These are phyloP conservation scores for Agaricales sp. DNA, from an alignment of 1,284 basidiomycete genomes.

Conservation along the genomic window DNA sequence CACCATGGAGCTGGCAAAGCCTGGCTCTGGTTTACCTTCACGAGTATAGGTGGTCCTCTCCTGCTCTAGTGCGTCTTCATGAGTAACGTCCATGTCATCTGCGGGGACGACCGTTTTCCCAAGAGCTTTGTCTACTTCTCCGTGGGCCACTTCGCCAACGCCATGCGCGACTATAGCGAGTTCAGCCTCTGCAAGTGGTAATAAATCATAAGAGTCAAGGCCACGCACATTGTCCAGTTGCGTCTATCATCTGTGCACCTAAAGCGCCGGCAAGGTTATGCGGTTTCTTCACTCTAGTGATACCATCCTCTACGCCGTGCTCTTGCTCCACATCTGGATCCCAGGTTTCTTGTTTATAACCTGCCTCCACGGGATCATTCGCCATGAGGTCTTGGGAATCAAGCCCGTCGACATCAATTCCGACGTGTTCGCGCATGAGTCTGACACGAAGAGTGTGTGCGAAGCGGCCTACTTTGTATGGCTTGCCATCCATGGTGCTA, in stretches of 20 bases:
- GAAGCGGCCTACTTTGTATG: constrained; percentile 94
- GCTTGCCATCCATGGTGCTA: constrained; percentile 89
- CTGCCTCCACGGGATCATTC: constrained; percentile 37
- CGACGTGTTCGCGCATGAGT: constrained; percentile 94
- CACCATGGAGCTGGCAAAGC: constrained; percentile 56
- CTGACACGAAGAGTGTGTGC: constrained; percentile 91
- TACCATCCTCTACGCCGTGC: constrained; percentile 29
- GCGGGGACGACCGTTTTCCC: constrained; percentile 7
- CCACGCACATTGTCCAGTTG: neutral
- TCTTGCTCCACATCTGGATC: constrained; percentile 75
- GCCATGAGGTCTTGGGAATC: constrained; percentile 68
- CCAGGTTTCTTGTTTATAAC: constrained; percentile 59
- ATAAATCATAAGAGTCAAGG: too few species aligned
- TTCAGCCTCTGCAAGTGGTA: neutral
- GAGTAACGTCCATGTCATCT: constrained; percentile 22
- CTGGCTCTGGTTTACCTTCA: constrained; percentile 41
- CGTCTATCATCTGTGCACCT: neutral
- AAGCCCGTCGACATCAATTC: constrained; percentile 88
- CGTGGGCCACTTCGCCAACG: neutral
- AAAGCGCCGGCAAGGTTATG: constrained; percentile 18
- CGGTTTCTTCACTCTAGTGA: constrained; percentile 28
- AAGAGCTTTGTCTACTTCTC: neutral
- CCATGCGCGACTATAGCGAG: neutral
- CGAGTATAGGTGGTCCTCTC: constrained; percentile 45
- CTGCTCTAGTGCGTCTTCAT: constrained; percentile 31